Evolutionary conservation across 371 early-diverging fungal genomes (phyloP), one percentile per base, ranked within the genome.

Genomic region (Rhizoclosmatium hyalinum): DNA sequence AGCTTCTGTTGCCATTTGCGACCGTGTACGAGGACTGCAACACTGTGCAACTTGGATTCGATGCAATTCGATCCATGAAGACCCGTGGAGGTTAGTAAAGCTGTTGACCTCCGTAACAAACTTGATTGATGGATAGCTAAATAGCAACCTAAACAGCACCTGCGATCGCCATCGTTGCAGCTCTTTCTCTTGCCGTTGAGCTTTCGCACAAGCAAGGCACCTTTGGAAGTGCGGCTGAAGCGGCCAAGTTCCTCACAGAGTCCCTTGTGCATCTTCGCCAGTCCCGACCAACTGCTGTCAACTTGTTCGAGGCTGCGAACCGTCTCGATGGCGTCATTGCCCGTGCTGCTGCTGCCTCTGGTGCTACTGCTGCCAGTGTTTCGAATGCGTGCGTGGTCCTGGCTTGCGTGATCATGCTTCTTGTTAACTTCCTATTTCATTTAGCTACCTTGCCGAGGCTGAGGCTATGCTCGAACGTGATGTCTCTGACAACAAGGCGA

Each of bases 81-180:
- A 88, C 82, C 44, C 79, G 84, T 10, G 84, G 84, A 79, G 84
- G 84, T 84, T 54, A 45, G 75, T 62, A 6, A 46, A 43, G 60
- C 39, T 39, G 42, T 2, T 44, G 6, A 65, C 14, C 45, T 32
- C 21, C 14, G 6, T 2, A 62, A 12, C 24, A 12, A 14, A 17
- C 61, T 24, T 14, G 10, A 12, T 60, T 2, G 3, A 2, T 10
- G 41, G 12, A 21, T 12, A 12, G 21, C 61, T 60, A 14, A 17
- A 24, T 17, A 43, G 41, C 2, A 58, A 53, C 63, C 47, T 10
- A 3, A 12, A 32, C 65, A 84, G 84, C 97, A 3, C 98, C 98
- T n/a, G 98, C 98, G 21, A 98, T 98, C 75, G 98, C 96, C 73
- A 95, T 98, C 72, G 96, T 96, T 10, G 98, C 97, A 10, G 95